Base-by-base conservation (phyloP, 192 early-diverging fungal species). In the Coemansia sp. region DNA sequence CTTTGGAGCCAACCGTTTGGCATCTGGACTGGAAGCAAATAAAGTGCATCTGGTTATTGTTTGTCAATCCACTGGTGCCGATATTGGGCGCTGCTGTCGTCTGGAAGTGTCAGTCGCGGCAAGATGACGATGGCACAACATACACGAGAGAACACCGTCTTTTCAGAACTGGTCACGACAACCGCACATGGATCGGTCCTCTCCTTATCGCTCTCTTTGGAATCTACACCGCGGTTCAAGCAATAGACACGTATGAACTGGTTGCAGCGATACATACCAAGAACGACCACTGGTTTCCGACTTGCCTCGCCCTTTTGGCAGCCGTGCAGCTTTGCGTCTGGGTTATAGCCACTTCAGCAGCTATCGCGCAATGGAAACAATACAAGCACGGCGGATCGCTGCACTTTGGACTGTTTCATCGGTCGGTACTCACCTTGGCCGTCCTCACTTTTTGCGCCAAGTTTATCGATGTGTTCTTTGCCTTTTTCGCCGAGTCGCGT, bases 171-270 rank as follows among this genome's bases (percentile, higher is more conserved):
- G 54, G 42, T 1, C 35, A 36, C 41, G 75, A 78, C 56, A 78
- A 72, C 49, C 62, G 75, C 22, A 54, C 62, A 23, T 78, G 75
- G 75, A 55, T 78, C 8, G 75, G 70, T 6, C 75, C 75, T 9
- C 29, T 71, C 10, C 34, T 71, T 56, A 35, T 65, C 35, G n/a
- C 42, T 23, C 25, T 78, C 11, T 17, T 68, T 8, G 11, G 43
- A 17, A 33, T 33, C 23, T 66, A 61, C 22, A 35, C 49, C 7
- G 19, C 43, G 1, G 52, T 72, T 14, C 70, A 72, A 55, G 55
- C 53, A 19, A 4, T 66, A 3, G 13, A n/a, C 0, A 17, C 40
- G 14, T 33, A 25, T 41, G 32, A 10, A 10, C 45, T 33, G 20
- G 25, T 32, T 60, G 20, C 13, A 3, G 54, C 54, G 22, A 14